Evolutionary conservation across 2,329 filamentous ascomycete species (phyloP).

Genomic region (Cucurbitaria berberidis): DNA sequence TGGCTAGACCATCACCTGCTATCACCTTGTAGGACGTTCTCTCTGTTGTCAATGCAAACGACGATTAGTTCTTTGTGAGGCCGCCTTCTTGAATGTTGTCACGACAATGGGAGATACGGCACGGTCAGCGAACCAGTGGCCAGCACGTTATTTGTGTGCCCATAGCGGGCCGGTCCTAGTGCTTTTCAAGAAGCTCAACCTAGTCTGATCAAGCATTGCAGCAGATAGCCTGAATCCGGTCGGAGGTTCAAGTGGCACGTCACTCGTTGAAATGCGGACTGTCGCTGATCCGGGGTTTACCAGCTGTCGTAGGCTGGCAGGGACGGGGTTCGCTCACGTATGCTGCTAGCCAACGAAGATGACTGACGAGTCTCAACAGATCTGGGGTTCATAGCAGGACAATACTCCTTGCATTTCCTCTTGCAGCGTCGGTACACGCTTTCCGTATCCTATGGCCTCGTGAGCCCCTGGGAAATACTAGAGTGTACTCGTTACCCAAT

Average conservation of each 20-base stretch:
- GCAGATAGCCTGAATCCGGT: conserved; percentile 8
- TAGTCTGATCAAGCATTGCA: conserved; percentile 5
- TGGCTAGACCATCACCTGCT: neutral
- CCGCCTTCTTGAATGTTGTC: neutral
- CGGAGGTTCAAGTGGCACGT: neutral
- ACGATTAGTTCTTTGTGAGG: no score
- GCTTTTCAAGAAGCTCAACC: conserved; percentile 18
- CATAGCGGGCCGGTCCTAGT: conserved; percentile 45
- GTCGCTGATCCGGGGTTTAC: conserved; percentile 6
- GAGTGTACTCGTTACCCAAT: conserved; percentile 1
- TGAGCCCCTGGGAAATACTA: neutral
- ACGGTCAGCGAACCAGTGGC: neutral
- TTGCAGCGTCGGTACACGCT: conserved; percentile 5
- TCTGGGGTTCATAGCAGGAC: conserved; percentile 24
- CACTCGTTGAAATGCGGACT: neutral
- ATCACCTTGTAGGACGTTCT: neutral
- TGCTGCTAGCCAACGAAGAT: conserved; percentile 7
- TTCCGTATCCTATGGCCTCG: conserved; percentile 2
- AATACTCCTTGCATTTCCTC: conserved; percentile 10
- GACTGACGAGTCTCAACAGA: conserved; percentile 18
- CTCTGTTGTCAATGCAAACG: neutral
- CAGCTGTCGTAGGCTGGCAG: conserved; percentile 1
- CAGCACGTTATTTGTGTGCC: conserved; percentile 16
- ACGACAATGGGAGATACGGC: neutral
- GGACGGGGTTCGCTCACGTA: neutral